Conservation (phyloP, 2,329 filamentous ascomycete genomes). For the Colletotrichum shisoi region DNA sequence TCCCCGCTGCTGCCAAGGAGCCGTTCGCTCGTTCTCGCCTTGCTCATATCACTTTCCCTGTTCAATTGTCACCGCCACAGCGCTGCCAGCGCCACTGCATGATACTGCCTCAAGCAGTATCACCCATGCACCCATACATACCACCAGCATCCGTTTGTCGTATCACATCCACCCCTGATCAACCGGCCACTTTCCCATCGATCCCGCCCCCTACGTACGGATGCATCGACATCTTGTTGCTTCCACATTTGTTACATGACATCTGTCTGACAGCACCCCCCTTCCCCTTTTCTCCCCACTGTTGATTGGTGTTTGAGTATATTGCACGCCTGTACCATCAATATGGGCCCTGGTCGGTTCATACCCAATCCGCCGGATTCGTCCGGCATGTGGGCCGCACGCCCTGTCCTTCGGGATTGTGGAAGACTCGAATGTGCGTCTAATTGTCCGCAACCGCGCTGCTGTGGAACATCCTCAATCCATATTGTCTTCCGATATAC, state of each 20-base stretch:
- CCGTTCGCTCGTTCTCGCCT: background rate
- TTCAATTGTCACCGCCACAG: conserved; percentile 5
- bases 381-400: conserved; percentile 25
- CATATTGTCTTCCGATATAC: background rate
- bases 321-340: background rate
- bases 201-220: conserved; percentile 19
- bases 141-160: background rate
- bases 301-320: conserved; percentile 3
- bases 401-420: conserved; percentile 26
- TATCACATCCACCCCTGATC: conserved; percentile 14
- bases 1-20: background rate
- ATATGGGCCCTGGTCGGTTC: background rate
- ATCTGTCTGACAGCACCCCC: conserved; percentile 3
- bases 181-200: conserved; percentile 25
- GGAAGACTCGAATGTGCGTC: conserved; percentile 29
- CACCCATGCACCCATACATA: background rate
- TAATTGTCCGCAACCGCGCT: conserved; percentile 18
- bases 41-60: conserved; percentile 2
- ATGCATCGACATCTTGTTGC: conserved; percentile 8
- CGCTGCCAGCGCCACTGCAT: background rate
- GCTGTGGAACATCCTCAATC: background rate
- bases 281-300: background rate
- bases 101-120: background rate
- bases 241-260: background rate
- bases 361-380: conserved; percentile 27